phyloP scores from a whole-genome alignment of 257 asterid genomes.

The Solanum dulcamara region DNA sequence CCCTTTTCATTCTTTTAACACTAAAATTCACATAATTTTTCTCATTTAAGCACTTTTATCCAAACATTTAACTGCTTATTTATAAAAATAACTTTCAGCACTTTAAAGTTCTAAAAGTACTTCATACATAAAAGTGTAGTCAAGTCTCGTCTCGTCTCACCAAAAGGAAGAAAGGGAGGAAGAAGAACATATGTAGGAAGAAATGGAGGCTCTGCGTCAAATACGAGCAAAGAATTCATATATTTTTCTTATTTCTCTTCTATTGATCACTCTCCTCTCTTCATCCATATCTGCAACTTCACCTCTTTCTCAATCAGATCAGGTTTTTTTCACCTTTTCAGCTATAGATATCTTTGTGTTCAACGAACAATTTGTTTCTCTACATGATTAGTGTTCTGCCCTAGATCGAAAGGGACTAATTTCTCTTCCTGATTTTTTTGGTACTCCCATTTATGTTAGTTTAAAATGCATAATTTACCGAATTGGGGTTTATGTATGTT shows the following conservation, averaged over 20 bases:
- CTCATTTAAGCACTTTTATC: too few relatives aligned
- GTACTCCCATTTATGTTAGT: background rate
- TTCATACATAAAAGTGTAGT: background rate
- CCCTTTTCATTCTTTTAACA: too few relatives aligned
- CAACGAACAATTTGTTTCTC: background rate
- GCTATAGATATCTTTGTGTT: background rate
- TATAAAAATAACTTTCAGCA: too few relatives aligned
- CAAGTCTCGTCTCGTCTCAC: background rate
- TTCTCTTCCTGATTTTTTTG: background rate
- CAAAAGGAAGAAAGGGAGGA: background rate
- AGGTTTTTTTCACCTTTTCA: background rate
- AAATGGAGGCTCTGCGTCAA: background rate
- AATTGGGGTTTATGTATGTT: background rate
- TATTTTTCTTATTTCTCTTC: background rate
- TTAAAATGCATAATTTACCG: background rate
- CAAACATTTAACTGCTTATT: too few relatives aligned
- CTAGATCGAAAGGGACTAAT: background rate
- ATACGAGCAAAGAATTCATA: background rate
- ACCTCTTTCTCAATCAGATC: background rate
- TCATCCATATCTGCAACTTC: slow-evolving; percentile 1
- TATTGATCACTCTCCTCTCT: background rate
- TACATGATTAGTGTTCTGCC: background rate
- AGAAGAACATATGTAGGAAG: background rate
- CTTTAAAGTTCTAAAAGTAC: too few relatives aligned
- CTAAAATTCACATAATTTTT: too few relatives aligned